Evolutionary conservation across 179 eudicot species (phyloP), one percentile per base, ranked within the genome.

Genomic region (Silene vulgaris): DNA sequence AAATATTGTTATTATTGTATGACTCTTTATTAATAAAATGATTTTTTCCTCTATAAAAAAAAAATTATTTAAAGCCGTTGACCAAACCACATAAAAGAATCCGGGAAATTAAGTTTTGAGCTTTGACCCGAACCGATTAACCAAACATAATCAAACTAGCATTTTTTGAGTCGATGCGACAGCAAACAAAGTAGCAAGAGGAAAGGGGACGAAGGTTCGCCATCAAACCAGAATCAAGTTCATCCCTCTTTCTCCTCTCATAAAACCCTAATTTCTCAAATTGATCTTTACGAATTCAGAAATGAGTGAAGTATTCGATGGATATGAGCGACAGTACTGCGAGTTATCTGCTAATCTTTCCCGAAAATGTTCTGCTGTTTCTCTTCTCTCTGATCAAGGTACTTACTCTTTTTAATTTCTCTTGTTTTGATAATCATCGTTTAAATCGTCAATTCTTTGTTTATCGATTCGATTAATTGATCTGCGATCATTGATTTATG

Each of bases 301-400:
- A 56, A 91, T 91, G 94, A 91, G 94, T 78, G 87, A 88, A 81
- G 97, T 91, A 1, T 91, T 89, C 62, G 94, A 89, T 80, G 94
- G 92, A 9, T 91, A 91, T 70, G 97, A 91, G 82, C 87, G 93
- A 45, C 97, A 91, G 81, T 91, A 91, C 83, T 91, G 97, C 65
- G 97, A 91, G 70, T 84, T 91, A 4, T 91, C 97, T 3, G 90
- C 88, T 23, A 89, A 86, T 85, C 86, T 91, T 62, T 88, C 94
- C 68, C 64, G 88, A 52, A 89, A 86, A 83, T 89, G 94, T 77
- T 83, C 88, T 62, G 82, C 89, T 1, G 81, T 83, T 78, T 79
- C 85, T 82, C 77, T 81, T 80, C 82, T 88, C 67, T 71, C 86
- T 43, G 91, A 81, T 82, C 89, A 84, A 86, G 91, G 93, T 88